Evolutionary conservation across 257 asterid species (phyloP), one percentile per base, ranked within the genome.

Genomic region (Solanum appendiculatum): DNA sequence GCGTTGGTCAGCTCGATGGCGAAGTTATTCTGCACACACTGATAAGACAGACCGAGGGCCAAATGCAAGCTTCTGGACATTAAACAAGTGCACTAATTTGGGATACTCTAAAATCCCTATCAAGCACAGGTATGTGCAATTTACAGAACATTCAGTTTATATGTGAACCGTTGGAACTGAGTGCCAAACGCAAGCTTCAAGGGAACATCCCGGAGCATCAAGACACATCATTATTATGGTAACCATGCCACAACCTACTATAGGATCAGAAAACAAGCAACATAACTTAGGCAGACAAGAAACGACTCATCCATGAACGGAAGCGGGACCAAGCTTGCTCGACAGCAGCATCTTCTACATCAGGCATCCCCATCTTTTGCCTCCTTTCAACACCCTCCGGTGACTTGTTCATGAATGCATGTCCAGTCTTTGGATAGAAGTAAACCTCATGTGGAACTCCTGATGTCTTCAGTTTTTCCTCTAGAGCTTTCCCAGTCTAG

Each of bases 351-450:
- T 89, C 92, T 89, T 95, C 94, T 82, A 90, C 97, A 66, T 96
- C 99, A 42, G 88, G 78, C 90, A 94, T 14, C 80, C 99, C 99
- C 99, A 97, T 95, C 40, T 29, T 89, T 87, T 93, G 94, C 87
- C 99, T 92, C 88, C 99, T 93, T 90, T 93, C 89, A 42, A 73
- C 81, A 54, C 95, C 99, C 37, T 97, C 98, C 0, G 96, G 91
- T 7, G 99, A 97, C 51, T 25, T 89, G 92, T 97, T 97, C 99
- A 97, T 95, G 72, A 97, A 97, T 80, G 99, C 99, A 86, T 97
- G 99, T 12, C 89, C 92, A 7, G 91, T 20, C 60, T 98, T 95
- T 6, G 99, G 96, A 88, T 96, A 96, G 29, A 97, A 87, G 92
- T 93, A 86, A 20, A 97, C 98, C 90, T 97, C 99, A 25, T 92